These are phyloP conservation scores for Russula dissimulans DNA, from an alignment of 768 basidiomycete genomes.

Conservation along the genomic window DNA sequence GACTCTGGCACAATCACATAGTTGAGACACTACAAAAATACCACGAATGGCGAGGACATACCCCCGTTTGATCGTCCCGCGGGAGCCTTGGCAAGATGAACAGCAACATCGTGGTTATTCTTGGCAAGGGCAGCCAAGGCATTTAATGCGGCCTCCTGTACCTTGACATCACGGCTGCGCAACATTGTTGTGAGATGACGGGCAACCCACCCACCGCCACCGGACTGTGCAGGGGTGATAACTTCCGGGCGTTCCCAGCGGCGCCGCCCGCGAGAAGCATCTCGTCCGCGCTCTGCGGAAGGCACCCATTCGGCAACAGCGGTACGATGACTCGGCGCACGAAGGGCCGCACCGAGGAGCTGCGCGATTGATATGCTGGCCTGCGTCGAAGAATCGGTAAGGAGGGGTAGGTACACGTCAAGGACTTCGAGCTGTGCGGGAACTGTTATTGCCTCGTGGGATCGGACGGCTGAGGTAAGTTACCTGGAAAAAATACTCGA, in stretches of 20 bases:
- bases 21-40: not conserved
- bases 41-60: not conserved
- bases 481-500: constrained; percentile 56
- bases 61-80: constrained; percentile 9
- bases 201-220: constrained; percentile 50
- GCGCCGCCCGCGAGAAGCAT: constrained; percentile 43
- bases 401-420: constrained; percentile 59
- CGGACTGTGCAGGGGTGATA: constrained; percentile 27
- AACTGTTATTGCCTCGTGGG: not conserved
- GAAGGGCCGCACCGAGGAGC: constrained; percentile 45
- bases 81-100: constrained; percentile 34
- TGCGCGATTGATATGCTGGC: constrained; percentile 46
- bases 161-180: constrained; percentile 45
- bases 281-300: constrained; percentile 42
- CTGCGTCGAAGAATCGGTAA: constrained; percentile 36
- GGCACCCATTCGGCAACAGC: constrained; percentile 57
- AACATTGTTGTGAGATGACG: constrained; percentile 42
- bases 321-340: constrained; percentile 40
- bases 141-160: constrained; percentile 55
- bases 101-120: constrained; percentile 49
- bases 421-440: constrained; percentile 43
- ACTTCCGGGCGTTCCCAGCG: constrained; percentile 65
- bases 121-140: constrained; percentile 59
- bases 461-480: not conserved
- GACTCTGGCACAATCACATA: not conserved